These are phyloP conservation scores for Kwoniella sp. DNA, from an alignment of 768 basidiomycete genomes.

Conservation along the genomic window DNA sequence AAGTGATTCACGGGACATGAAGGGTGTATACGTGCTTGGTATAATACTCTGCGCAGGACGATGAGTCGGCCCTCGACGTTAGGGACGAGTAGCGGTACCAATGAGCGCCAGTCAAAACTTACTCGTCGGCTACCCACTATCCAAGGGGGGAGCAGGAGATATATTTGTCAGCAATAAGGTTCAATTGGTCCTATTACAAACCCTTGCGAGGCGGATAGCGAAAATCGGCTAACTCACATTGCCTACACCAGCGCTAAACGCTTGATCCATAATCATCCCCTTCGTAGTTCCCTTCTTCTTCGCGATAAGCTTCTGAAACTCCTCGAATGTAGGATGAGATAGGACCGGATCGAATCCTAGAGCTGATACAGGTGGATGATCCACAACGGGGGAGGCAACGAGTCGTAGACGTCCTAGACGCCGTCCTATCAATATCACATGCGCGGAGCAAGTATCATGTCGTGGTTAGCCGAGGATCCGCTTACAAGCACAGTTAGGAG, in stretches of 20 bases:
- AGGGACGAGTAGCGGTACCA: too few relatives aligned
- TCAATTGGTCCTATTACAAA: too few relatives aligned
- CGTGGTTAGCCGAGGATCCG: neutral
- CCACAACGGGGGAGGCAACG: slow-evolving; percentile 61
- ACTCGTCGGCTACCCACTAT: slow-evolving; percentile 70
- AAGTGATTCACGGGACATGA: slow-evolving; percentile 67
- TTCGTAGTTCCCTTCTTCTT: slow-evolving; percentile 71
- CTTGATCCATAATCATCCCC: slow-evolving; percentile 74
- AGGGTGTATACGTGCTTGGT: slow-evolving; percentile 73
- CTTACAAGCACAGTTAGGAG: neutral
- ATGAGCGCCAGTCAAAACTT: slow-evolving; percentile 3
- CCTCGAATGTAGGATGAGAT: slow-evolving; percentile 64
- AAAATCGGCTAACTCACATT: slow-evolving; percentile 57
- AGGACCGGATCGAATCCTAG: slow-evolving; percentile 78
- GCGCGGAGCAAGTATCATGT: neutral
- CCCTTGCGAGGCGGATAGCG: neutral
- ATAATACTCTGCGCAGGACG: slow-evolving; percentile 65
- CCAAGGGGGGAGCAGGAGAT: neutral
- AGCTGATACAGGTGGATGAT: slow-evolving; percentile 69
- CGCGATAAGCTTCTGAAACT: slow-evolving; percentile 61
- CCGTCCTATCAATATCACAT: slow-evolving; percentile 58
- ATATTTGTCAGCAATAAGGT: too few relatives aligned
- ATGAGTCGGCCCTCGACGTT: too few relatives aligned
- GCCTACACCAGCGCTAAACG: slow-evolving; percentile 77
- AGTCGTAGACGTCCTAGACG: slow-evolving; percentile 72